Conservation (phyloP, 805 yeast species). For the Barnettozyma populi region DNA sequence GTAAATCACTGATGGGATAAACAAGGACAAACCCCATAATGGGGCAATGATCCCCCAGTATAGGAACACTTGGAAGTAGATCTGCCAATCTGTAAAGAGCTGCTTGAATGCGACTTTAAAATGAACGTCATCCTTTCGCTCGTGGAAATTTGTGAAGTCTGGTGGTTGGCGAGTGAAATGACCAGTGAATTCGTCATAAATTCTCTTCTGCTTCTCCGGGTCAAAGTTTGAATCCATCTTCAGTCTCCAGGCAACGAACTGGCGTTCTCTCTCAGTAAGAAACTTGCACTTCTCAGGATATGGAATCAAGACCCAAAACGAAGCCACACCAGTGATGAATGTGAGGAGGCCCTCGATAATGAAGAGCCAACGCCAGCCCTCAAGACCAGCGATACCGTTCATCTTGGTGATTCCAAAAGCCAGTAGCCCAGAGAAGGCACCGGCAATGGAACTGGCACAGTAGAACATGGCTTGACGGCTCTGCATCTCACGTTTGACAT, state of each 20-base stretch:
- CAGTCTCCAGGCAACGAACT: conserved; percentile 16
- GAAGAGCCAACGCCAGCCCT: conserved; percentile 41
- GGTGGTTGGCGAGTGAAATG: conserved; percentile 4
- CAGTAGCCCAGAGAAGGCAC: conserved; percentile 40
- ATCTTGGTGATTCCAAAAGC: conserved; percentile 33
- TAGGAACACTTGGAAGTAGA: conserved; percentile 25
- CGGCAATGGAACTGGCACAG: conserved; percentile 37
- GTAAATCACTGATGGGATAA: conserved; percentile 37
- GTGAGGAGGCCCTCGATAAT: conserved; percentile 20
- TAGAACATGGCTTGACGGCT: conserved; percentile 35
- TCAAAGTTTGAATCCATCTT: conserved; percentile 6
- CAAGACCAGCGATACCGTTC: conserved; percentile 30
- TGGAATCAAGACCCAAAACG: conserved; percentile 31
- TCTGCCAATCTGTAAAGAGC: conserved; percentile 28
- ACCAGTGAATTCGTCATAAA: background rate
- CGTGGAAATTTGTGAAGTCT: conserved; percentile 8
- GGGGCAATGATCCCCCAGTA: conserved; percentile 30
- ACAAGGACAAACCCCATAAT: conserved; percentile 32
- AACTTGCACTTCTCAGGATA: conserved; percentile 42
- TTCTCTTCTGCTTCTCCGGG: background rate
- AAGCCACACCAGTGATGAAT: conserved; percentile 36
- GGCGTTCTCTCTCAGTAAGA: conserved; percentile 31
- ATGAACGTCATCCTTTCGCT: conserved; percentile 9
- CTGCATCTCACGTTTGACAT: conserved; percentile 32
- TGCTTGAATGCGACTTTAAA: conserved; percentile 13